These are phyloP conservation scores for Pochonia chlamydosporia DNA, from an alignment of 2,329 filamentous ascomycete species.

Conservation along the genomic window DNA sequence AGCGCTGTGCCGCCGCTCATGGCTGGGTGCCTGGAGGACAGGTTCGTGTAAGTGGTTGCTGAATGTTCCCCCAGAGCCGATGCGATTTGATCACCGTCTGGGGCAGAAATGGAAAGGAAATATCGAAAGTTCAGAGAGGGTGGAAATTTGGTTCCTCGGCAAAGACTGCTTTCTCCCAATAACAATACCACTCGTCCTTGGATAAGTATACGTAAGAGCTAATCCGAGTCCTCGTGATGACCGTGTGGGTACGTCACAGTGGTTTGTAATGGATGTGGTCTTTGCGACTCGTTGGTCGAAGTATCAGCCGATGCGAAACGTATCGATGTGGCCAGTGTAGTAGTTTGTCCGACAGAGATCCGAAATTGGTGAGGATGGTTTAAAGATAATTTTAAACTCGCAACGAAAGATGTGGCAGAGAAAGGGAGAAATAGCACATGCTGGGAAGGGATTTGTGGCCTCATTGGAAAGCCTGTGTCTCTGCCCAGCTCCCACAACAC, in stretches of 20 bases:
- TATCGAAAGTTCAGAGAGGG: not conserved
- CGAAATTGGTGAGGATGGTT: not conserved
- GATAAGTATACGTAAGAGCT: not conserved
- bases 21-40: slow-evolving; percentile 10
- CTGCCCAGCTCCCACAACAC: not conserved
- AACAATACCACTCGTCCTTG: not conserved
- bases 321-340: not conserved
- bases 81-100: not conserved
- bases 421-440: not conserved
- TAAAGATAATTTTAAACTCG: not conserved
- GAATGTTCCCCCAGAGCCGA: not conserved
- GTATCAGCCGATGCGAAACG: not conserved
- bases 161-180: not conserved
- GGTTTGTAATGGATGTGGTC: not conserved
- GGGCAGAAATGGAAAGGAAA: not conserved
- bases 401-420: not conserved
- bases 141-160: not conserved
- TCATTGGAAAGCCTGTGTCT: not conserved
- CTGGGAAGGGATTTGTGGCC: not conserved
- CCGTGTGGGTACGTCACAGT: slow-evolving; percentile 1
- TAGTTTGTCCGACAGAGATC: not conserved
- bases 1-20: slow-evolving; percentile 28
- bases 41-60: not conserved
- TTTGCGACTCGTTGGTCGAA: not conserved
- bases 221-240: slow-evolving; percentile 3